A percentile compares a stretch with the other conserved stretches of the same genome.
Conservation (phyloP, 495 filamentous ascomycete species). For the Penicillium antarcticum region DNA sequence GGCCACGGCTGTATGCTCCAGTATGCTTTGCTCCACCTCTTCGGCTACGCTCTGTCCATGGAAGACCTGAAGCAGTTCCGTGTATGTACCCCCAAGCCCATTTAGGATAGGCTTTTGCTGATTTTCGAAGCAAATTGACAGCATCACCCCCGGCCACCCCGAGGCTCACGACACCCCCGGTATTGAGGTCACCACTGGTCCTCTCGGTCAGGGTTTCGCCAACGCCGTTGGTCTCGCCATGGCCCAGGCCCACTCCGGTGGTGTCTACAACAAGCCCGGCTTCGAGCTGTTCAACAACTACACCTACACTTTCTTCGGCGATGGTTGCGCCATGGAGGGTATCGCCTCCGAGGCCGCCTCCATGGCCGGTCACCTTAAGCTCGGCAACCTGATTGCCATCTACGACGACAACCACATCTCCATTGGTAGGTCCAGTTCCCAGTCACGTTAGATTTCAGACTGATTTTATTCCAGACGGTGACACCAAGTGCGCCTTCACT, state of each 20-base stretch:
- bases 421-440: conserved; percentile 53
- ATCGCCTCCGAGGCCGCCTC: conserved; percentile 91
- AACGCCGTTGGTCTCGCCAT: conserved; percentile 97
- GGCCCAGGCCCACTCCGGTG: conserved; percentile 86
- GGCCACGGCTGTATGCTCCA: conserved; percentile 99
- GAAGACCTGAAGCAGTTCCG: conserved; percentile 96
- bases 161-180: conserved; percentile 95
- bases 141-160: conserved; percentile 94
- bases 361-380: conserved; percentile 89
- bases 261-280: conserved; percentile 94
- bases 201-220: conserved; percentile 90
- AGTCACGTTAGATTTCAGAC: background rate
- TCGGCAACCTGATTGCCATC: conserved; percentile 94
- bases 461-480: conserved; percentile 61
- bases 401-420: conserved; percentile 99
- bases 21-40: conserved; percentile 96
- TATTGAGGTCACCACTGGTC: conserved; percentile 96
- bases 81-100: conserved; percentile 54
- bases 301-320: conserved; percentile 94
- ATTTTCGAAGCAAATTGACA: conserved; percentile 65
- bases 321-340: conserved; percentile 99
- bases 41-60: conserved; percentile 80
- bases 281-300: conserved; percentile 92
- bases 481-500: conserved; percentile 93
- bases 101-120: background rate